Evolutionary conservation across 805 yeast species (phyloP).

Genomic region (Candida caryicola): DNA sequence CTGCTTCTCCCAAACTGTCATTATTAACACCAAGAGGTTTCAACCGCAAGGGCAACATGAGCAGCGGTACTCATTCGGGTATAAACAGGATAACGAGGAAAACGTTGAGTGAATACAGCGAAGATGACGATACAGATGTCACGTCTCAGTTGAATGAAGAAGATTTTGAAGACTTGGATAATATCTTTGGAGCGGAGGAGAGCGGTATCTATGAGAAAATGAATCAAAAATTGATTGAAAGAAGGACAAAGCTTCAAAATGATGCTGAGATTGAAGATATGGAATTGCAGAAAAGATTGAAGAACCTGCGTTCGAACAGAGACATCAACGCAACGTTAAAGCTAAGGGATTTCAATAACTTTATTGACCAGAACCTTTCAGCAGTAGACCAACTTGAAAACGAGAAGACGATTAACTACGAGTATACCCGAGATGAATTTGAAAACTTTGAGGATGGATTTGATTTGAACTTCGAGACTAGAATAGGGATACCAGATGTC

Average conservation of each 20-base stretch:
- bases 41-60: neutral
- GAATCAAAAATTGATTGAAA: constrained; percentile 21
- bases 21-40: constrained; percentile 5
- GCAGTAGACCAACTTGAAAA: constrained; percentile 25
- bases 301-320: constrained; percentile 9
- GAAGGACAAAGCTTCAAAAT: constrained; percentile 22
- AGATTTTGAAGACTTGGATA: constrained; percentile 37
- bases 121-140: constrained; percentile 36
- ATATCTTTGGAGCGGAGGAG: constrained; percentile 37
- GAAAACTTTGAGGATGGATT: constrained; percentile 39
- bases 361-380: constrained; percentile 9
- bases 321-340: constrained; percentile 30
- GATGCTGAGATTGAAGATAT: constrained; percentile 36
- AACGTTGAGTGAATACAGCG: constrained; percentile 37
- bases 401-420: constrained; percentile 35
- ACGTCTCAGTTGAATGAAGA: constrained; percentile 39
- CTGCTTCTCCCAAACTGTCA: constrained; percentile 23
- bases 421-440: constrained; percentile 36
- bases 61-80: constrained; percentile 6
- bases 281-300: constrained; percentile 22
- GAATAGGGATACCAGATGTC: neutral
- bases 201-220: constrained; percentile 32
- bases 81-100: constrained; percentile 15
- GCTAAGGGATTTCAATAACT: constrained; percentile 24
- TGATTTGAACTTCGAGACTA: constrained; percentile 16